phyloP scores from a whole-genome alignment of 495 filamentous ascomycete genomes.

The Aspergillus sclerotioniger region DNA sequence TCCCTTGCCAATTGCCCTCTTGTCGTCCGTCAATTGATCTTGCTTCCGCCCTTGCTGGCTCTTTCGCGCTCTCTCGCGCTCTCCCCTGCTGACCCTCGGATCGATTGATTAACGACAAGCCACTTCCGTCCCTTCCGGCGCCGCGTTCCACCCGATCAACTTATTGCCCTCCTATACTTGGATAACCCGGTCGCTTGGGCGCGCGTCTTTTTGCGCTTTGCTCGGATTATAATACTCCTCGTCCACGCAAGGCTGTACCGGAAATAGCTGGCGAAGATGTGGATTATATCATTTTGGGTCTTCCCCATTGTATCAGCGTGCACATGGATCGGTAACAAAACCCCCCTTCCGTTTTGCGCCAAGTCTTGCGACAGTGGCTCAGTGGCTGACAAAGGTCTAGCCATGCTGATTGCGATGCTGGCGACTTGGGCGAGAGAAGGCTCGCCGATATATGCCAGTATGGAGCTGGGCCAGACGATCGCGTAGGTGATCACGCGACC shows the following conservation, averaged over 20 bases:
- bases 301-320: slow-evolving; percentile 76
- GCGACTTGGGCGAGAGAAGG: slow-evolving; percentile 65
- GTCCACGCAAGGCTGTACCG: neutral
- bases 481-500: slow-evolving; percentile 53
- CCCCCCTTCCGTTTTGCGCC: no score
- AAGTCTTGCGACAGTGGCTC: neutral
- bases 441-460: slow-evolving; percentile 60
- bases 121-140: slow-evolving; percentile 19
- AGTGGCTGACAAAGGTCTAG: slow-evolving; percentile 26
- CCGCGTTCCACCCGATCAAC: slow-evolving; percentile 3
- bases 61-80: no score
- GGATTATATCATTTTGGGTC: slow-evolving; percentile 63
- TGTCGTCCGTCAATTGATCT: neutral
- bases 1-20: neutral
- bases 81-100: neutral
- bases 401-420: slow-evolving; percentile 68
- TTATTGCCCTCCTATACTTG: neutral
- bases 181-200: neutral
- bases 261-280: slow-evolving; percentile 34
- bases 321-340: slow-evolving; percentile 75
- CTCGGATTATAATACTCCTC: neutral
- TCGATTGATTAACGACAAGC: slow-evolving; percentile 7
- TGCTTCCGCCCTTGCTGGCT: neutral
- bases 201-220: no score
- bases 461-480: slow-evolving; percentile 64